Evolutionary conservation across 805 yeast species (phyloP).

Genomic region (Lachancea waltii): DNA sequence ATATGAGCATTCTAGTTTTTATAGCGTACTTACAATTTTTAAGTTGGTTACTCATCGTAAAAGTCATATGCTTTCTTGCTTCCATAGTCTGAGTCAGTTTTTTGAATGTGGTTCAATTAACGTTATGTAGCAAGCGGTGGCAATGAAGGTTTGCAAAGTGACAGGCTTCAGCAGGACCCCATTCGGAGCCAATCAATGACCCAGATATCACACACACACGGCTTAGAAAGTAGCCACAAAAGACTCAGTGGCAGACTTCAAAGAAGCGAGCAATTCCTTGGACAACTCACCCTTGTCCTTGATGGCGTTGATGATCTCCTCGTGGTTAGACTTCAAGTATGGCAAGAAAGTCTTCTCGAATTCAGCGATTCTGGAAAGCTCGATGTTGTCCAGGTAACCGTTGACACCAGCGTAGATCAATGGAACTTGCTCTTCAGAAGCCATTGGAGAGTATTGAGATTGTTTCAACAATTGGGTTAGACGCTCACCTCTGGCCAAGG

Average conservation of each 20-base stretch:
- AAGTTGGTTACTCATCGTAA: conserved; percentile 14
- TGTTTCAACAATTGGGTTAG: conserved; percentile 97
- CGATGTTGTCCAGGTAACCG: conserved; percentile 91
- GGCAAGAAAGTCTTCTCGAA: conserved; percentile 91
- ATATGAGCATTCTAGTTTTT: not conserved
- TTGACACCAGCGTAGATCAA: conserved; percentile 98
- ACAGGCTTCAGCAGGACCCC: too few species aligned
- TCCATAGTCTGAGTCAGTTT: not conserved
- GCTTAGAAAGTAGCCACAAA: conserved; percentile 82
- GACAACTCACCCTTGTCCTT: conserved; percentile 86
- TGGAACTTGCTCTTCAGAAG: conserved; percentile 99
- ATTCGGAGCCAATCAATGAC: conserved; percentile 7
- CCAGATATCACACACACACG: not conserved
- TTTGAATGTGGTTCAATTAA: conserved; percentile 1
- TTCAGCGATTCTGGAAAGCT: conserved; percentile 79
- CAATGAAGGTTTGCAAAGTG: not conserved
- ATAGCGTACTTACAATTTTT: conserved; percentile 12
- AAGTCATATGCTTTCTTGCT: conserved; percentile 15
- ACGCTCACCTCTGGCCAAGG: conserved; percentile 99
- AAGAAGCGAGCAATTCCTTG: conserved; percentile 76
- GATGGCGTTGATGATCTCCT: conserved; percentile 77
- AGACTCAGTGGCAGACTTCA: conserved; percentile 87
- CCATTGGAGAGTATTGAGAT: conserved; percentile 92
- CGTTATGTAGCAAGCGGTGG: not conserved
- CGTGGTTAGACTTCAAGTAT: conserved; percentile 84